A percentile compares a stretch with the other conserved stretches of the same genome.
These are phyloP conservation scores for Pleurotus platypus DNA, from an alignment of 768 basidiomycete species.

Conservation along the genomic window DNA sequence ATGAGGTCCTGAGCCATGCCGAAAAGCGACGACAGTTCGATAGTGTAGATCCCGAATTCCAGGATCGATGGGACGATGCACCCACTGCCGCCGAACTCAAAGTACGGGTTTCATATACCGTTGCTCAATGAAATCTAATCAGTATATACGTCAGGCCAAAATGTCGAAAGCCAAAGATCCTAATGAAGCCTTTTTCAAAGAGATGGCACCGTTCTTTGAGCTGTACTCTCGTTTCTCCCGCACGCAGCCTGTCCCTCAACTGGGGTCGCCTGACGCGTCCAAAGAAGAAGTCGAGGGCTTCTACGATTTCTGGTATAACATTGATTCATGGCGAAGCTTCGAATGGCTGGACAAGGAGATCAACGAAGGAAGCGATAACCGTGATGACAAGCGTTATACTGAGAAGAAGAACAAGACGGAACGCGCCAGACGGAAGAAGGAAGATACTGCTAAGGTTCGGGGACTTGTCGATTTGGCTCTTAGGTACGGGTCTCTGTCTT, in stretches of 20 bases:
- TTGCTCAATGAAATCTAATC: neutral
- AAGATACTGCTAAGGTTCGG: constrained; percentile 89
- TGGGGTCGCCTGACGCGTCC: constrained; percentile 66
- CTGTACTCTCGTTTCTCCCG: constrained; percentile 92
- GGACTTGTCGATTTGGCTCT: constrained; percentile 84
- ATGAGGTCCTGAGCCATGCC: constrained; percentile 83
- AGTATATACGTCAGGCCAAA: constrained; percentile 34
- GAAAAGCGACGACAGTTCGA: constrained; percentile 95
- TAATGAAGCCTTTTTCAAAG: constrained; percentile 57
- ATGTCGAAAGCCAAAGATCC: constrained; percentile 29
- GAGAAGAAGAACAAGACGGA: constrained; percentile 99
- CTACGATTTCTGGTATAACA: constrained; percentile 99
- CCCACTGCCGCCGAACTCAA: constrained; percentile 66
- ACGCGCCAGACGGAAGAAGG: constrained; percentile 94
- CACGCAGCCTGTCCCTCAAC: constrained; percentile 73
- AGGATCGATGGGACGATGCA: constrained; percentile 72
- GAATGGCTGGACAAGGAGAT: constrained; percentile 99
- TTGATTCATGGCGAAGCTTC: constrained; percentile 97
- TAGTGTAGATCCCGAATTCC: constrained; percentile 82
- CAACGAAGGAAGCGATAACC: constrained; percentile 95
- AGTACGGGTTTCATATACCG: constrained; percentile 17
- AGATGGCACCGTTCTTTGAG: constrained; percentile 80
- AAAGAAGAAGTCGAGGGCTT: constrained; percentile 87
- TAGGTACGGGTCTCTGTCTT: constrained; percentile 24
- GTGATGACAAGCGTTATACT: constrained; percentile 97